phyloP scores from a whole-genome alignment of 2,329 filamentous ascomycete species.

The Exserohilum rostratum region DNA sequence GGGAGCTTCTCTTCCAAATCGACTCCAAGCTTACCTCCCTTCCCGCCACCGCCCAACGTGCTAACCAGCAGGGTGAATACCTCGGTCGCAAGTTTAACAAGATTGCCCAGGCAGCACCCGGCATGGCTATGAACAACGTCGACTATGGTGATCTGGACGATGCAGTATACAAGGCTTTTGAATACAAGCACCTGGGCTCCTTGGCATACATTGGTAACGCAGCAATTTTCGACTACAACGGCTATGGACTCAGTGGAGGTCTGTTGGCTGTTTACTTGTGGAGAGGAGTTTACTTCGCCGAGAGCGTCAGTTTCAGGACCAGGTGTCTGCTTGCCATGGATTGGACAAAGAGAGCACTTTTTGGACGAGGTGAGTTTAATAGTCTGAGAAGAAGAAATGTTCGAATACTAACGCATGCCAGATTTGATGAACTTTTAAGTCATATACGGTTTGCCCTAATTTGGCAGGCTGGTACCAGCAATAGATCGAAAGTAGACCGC shows the following conservation, averaged over 20 bases:
- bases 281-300: constrained; percentile 95
- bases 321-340: constrained; percentile 93
- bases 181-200: constrained; percentile 89
- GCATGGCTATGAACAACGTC: constrained; percentile 78
- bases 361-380: constrained; percentile 80
- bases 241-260: constrained; percentile 79
- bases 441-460: not conserved
- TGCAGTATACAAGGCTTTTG: constrained; percentile 90
- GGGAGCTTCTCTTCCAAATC: constrained; percentile 87
- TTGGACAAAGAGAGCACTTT: constrained; percentile 95
- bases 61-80: constrained; percentile 94
- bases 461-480: not conserved
- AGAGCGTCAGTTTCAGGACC: constrained; percentile 93
- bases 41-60: constrained; percentile 92
- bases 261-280: constrained; percentile 94
- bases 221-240: constrained; percentile 89
- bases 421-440: constrained; percentile 33
- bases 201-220: constrained; percentile 96
- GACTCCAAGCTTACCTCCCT: constrained; percentile 93
- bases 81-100: constrained; percentile 94
- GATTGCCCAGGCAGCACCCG: constrained; percentile 77
- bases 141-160: constrained; percentile 90
- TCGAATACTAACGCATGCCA: constrained; percentile 8
- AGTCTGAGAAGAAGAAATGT: not conserved
- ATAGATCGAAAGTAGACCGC: not conserved